A percentile compares a stretch with the other conserved stretches of the same genome.
These are phyloP conservation scores for Trichocomaceae sp. DNA, from an alignment of 2,329 filamentous ascomycete species.

Conservation along the genomic window DNA sequence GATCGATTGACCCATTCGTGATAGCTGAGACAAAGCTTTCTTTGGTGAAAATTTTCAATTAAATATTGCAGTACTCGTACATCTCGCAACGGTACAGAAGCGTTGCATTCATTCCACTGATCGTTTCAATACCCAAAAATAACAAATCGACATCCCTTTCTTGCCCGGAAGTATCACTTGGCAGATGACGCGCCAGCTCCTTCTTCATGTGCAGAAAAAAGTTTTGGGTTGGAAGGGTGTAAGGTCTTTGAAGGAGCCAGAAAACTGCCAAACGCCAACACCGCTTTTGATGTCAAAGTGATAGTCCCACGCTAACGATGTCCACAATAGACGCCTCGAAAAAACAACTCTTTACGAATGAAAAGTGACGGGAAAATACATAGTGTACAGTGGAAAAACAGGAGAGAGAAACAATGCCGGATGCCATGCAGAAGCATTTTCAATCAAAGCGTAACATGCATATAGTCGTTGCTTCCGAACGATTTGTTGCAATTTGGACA, in stretches of 20 bases:
- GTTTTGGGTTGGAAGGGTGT: not conserved
- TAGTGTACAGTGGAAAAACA: constrained; percentile 27
- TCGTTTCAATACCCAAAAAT: constrained; percentile 6
- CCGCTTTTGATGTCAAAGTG: constrained; percentile 6
- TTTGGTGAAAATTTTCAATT: not conserved
- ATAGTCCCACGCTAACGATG: constrained; percentile 9
- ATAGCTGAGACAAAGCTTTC: not conserved
- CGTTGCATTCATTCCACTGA: constrained; percentile 1
- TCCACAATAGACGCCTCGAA: constrained; percentile 6
- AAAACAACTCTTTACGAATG: constrained; percentile 5
- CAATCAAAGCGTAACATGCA: constrained; percentile 51
- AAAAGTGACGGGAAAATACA: constrained; percentile 18
- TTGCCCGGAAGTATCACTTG: not conserved
- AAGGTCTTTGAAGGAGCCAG: not conserved
- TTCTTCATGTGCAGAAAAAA: not conserved
- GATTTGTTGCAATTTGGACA: constrained; percentile 89
- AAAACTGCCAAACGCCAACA: constrained; percentile 9
- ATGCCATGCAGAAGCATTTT: not conserved
- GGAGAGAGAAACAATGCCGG: constrained; percentile 16
- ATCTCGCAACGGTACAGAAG: constrained; percentile 7
- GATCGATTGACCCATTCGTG: constrained; percentile 14
- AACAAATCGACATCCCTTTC: not conserved
- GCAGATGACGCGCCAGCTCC: not conserved
- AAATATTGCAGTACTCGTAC: constrained; percentile 9
- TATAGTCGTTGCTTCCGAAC: constrained; percentile 86